Percentiles rank a stretch among this genome's conserved stretches.
Evolutionary conservation across 768 basidiomycete genomes (phyloP).

Genomic region (Auricularia auricula-judae): DNA sequence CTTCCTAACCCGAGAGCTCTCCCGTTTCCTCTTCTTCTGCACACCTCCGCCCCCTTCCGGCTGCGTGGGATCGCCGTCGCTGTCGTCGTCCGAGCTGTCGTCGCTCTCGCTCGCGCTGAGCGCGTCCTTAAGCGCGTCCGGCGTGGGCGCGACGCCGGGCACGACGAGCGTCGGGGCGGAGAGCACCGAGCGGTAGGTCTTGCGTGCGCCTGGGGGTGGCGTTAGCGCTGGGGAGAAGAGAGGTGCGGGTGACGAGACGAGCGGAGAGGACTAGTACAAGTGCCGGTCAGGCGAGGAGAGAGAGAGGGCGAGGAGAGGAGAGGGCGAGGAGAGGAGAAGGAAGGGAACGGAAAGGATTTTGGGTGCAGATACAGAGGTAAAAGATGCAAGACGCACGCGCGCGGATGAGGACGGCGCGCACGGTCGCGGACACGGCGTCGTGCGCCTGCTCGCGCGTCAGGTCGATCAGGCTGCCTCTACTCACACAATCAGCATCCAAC

Average conservation of each 20-base stretch:
- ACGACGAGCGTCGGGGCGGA: conserved; percentile 64
- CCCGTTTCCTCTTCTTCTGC: no score
- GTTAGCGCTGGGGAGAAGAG: not conserved
- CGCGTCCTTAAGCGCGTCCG: not conserved
- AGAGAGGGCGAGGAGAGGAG: no score
- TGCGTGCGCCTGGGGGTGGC: conserved; percentile 52
- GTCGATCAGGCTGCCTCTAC: conserved; percentile 55
- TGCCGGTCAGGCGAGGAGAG: no score
- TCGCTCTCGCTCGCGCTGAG: not conserved
- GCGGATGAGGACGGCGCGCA: conserved; percentile 59
- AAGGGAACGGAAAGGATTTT: no score
- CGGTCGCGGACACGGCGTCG: conserved; percentile 43
- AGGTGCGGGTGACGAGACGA: no score
- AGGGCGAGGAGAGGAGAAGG: no score
- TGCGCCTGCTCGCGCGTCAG: conserved; percentile 60
- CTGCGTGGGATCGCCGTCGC: not conserved
- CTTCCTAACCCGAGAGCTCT: no score
- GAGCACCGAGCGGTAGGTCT: conserved; percentile 68
- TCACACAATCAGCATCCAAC: not conserved
- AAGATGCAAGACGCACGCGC: conserved; percentile 45
- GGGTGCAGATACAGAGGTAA: not conserved
- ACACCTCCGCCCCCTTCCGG: no score
- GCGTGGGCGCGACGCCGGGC: conserved; percentile 18
- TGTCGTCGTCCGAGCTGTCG: not conserved
- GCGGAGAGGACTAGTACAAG: no score